Percentiles rank a stretch among this genome's conserved stretches.
Evolutionary conservation across 257 asterid species (phyloP).

Genomic region (Nicotiana tomentosiformis): DNA sequence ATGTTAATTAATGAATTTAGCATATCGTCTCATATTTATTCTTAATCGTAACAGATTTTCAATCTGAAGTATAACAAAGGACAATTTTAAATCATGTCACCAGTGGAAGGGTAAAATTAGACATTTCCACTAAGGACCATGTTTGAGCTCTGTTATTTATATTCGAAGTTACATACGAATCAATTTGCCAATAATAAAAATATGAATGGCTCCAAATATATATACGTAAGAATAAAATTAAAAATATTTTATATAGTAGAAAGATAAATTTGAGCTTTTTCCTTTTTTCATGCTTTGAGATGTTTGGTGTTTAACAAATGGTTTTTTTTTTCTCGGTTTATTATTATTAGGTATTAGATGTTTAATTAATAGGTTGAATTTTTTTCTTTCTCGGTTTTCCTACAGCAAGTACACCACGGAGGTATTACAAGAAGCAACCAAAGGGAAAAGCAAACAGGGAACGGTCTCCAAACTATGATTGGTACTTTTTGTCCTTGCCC

Average conservation of each 20-base stretch:
- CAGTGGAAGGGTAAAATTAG: neutral
- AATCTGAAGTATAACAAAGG: neutral
- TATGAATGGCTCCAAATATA: neutral
- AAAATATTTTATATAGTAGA: neutral
- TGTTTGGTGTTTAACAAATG: neutral
- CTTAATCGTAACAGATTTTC: neutral
- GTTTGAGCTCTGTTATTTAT: no score
- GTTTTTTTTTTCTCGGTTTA: neutral
- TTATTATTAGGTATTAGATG: no score
- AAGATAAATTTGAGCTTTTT: no score
- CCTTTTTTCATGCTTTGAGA: no score
- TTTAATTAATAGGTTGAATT: neutral
- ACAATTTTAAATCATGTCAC: no score
- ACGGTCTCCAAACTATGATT: conserved; percentile 42
- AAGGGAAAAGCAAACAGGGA: conserved; percentile 36
- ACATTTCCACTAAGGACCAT: neutral
- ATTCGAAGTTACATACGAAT: no score
- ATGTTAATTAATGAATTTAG: no score
- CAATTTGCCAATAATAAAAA: neutral
- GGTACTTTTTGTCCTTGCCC: conserved; percentile 26
- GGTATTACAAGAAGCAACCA: conserved; percentile 45
- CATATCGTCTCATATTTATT: neutral
- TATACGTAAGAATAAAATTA: neutral
- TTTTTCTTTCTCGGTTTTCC: neutral
- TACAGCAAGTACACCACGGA: conserved; percentile 51